Base-by-base conservation (phyloP, 2,329 filamentous ascomycete genomes). In the Onygenales sp. region DNA sequence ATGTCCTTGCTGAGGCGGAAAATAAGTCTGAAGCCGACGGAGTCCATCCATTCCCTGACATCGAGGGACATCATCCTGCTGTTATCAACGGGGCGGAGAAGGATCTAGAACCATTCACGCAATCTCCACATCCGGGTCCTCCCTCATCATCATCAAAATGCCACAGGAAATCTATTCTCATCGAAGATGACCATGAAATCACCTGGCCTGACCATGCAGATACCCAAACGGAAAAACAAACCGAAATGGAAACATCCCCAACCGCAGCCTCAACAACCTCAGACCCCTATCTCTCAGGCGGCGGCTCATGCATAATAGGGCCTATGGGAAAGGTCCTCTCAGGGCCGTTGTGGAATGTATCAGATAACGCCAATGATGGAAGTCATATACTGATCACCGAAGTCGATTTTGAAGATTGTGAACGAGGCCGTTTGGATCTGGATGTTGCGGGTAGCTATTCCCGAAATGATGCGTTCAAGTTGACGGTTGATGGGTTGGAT, bases 381-480 rank as follows among this genome's bases (percentile, higher is more conserved):
- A 51, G 42, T 36, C 54, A 82, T 0, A 67, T 95, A 33, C 71
- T 90, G 50, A 80, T 80, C 36, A 77, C 81, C 0, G 87, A 93
- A 58, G 84, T 91, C 3, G 89, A 96, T 63, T 85, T 96, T 62
- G 87, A 94, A 47, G 89, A 95, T 59, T 95, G 91, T 61, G 81
- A 90, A 59, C 77, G 88, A 8, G 91, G 90, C 0, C 75, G 88
- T 51, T 67, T 95, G 58, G 90, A 95, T 67, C 67, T 95, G 46
- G 91, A 95, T 72, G 83, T 88, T 39, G 88, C 83, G 2, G 91
- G 91, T 0, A 90, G 86, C 64, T 95, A 95, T 68, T 91, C 88
- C 2, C 79, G 89, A 66, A 86, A 79, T 57, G 84, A 85, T 64
- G 74, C 79, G 13, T 85, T 85, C 63, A 75, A 76, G 58, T 63